Evolutionary conservation across 1,284 basidiomycete species (phyloP), one percentile per base, ranked within the genome.

Genomic region (Jaminaea rosea): DNA sequence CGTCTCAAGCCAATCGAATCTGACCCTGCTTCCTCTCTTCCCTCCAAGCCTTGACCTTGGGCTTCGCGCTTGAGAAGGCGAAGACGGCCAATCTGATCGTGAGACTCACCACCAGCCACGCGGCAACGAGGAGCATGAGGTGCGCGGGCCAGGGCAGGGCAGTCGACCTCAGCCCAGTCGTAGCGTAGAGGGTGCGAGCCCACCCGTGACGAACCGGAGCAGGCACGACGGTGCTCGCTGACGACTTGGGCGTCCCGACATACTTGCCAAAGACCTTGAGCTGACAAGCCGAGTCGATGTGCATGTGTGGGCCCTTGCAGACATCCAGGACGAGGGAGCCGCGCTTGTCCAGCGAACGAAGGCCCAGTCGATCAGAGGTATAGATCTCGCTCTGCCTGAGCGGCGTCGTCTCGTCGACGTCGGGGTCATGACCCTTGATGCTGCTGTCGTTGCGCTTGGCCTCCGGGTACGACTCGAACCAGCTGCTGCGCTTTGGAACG

Each of bases 301-400:
- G 53, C 69, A 73, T 72, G 53, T 73, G 70, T 1, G 49, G 29
- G 19, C 70, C 69, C 13, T 61, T 52, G 52, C 70, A 72, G 10
- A 60, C 44, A 27, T 65, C 62, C 50, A 73, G 58, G 17, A 62
- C 53, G 8, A 73, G 61, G n/a, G 61, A 78, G 3, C 84, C 85
- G 5, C 78, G 75, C 66, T 87, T 79, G 68, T 94, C 86, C 44
- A 98, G 79, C 47, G 75, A 70, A 21, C 81, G 79, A 37, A 98
- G 76, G 1, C 93, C 93, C 58, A 97, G 88, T 81, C 88, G 89
- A 74, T 98, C 88, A 47, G 89, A 81, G 1, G 69, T 72, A 75
- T 94, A 98, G 34, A 94, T 76, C 5, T 82, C 81, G 63, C 92
- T 89, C 47, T 75, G 63, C 19, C 79, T 78, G 80, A 94, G 84